Evolutionary conservation across 2,329 filamentous ascomycete species (phyloP).

Genomic region (Tolypocladium guangdongense): DNA sequence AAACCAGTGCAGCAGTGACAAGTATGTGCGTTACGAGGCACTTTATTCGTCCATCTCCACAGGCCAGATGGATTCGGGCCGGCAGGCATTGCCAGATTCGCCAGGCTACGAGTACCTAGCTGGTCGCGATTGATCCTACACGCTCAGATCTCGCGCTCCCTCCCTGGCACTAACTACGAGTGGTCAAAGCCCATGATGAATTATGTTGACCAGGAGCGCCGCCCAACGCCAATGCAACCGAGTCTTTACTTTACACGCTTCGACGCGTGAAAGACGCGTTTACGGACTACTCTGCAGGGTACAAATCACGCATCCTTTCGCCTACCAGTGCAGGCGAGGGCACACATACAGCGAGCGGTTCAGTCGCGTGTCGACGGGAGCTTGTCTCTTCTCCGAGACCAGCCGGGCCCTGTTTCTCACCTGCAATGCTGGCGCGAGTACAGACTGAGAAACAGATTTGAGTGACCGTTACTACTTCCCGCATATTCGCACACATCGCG

Average conservation of each 20-base stretch:
- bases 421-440: too few species aligned
- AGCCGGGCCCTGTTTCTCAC: too few species aligned
- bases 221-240: background rate
- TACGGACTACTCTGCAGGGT: too few species aligned
- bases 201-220: background rate
- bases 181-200: background rate
- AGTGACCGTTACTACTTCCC: background rate
- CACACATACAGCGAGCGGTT: too few species aligned
- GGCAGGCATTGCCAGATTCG: background rate
- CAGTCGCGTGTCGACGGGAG: background rate
- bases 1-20: background rate
- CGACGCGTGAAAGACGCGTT: background rate
- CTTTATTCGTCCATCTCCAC: too few species aligned
- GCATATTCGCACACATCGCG: background rate
- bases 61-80: too few species aligned
- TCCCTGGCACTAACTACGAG: background rate
- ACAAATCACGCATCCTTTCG: too few species aligned
- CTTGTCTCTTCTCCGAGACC: too few species aligned
- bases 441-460: background rate
- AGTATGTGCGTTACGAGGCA: background rate
- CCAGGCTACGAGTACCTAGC: background rate
- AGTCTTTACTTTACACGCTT: background rate
- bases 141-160: background rate
- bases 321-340: too few species aligned
- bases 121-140: background rate